Base-by-base conservation (phyloP, 306 rosid species). In the Casuarina glauca region DNA sequence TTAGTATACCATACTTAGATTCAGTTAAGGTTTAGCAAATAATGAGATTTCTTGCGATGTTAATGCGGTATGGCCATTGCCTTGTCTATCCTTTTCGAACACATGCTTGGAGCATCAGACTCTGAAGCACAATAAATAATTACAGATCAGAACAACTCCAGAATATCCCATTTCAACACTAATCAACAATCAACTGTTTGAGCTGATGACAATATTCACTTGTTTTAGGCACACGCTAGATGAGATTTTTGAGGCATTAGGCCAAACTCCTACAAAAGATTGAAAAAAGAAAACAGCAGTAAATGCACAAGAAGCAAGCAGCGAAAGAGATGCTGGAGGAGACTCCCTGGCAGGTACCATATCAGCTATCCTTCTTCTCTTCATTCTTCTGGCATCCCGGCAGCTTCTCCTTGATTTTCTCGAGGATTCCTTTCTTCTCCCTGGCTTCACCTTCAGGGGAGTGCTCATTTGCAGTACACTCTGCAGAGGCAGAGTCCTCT, bases 331-430 rank as follows among this genome's bases (percentile, higher is more conserved):
- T 32, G 42, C 38, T 4, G 11, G 42, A 10, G 66, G 45, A 32
- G 5, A 10, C 4, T 20, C 9, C 19, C 2, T 15, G 9, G 39
- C 1, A 20, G 70, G 46, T n/a, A 10, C 3, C 70, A 20, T 19
- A 60, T 50, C 45, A 79, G 55, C 62, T 66, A 52, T 73, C 82
- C 74, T 73, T 73, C 55, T 73, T 80, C 79, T 76, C 82, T 68
- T 77, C 77, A 6, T 80, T 78, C 76, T 57, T 73, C 60, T 76
- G 79, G 6, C 69, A 79, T 5, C 72, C 80, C 3, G 88, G 85
- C 51, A 84, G 66, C 78, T 84, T 81, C 60, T 84, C 78, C 75
- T 77, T 84, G 16, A 74, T 84, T 70, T 77, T 77, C 38, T 84
- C 85, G 73, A 84, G 10, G 62, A 81, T 78, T 42, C 85, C 85